Conservation (phyloP, 345 rosid genomes). For the Hypericum perforatum region DNA sequence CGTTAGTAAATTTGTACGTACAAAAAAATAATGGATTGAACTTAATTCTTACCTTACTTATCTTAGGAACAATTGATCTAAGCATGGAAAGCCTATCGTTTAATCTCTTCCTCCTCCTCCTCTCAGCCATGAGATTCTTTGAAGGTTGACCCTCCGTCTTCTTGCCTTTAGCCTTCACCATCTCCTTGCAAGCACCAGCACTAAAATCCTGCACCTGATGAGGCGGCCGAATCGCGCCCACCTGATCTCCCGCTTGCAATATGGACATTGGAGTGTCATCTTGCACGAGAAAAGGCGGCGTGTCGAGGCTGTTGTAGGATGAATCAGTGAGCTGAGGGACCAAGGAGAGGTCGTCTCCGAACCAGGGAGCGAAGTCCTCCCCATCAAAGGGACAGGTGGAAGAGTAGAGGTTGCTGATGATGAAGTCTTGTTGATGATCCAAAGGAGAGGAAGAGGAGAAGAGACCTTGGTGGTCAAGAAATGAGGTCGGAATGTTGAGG, state of each 20-base stretch:
- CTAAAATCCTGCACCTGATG: slow-evolving; percentile 21
- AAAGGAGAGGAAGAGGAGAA: slow-evolving; percentile 14
- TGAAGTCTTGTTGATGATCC: slow-evolving; percentile 24
- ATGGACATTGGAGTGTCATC: slow-evolving; percentile 24
- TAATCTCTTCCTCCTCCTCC: slow-evolving; percentile 31
- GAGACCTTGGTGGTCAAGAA: too few species aligned
- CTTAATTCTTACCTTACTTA: slow-evolving; percentile 25
- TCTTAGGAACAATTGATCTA: slow-evolving; percentile 37
- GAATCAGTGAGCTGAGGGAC: slow-evolving; percentile 31
- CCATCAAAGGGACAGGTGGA: slow-evolving; percentile 17
- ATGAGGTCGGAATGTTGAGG: too few species aligned
- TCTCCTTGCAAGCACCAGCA: slow-evolving; percentile 19
- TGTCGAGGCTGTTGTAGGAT: slow-evolving; percentile 23
- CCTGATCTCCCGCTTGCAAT: slow-evolving; percentile 31
- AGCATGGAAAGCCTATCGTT: slow-evolving; percentile 32
- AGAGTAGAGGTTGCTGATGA: slow-evolving; percentile 21
- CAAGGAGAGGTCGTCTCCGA: slow-evolving; percentile 13
- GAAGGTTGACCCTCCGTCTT: slow-evolving; percentile 27
- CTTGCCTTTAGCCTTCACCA: slow-evolving; percentile 23
- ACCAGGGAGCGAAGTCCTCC: slow-evolving; percentile 16
- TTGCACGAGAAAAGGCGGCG: slow-evolving; percentile 29
- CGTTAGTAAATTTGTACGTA: too few species aligned
- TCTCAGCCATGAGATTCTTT: slow-evolving; percentile 35
- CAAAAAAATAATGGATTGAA: too few species aligned
- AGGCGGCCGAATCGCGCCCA: slow-evolving; percentile 32